phyloP scores from a whole-genome alignment of 257 asterid species.

The Anisodus acutangulus region DNA sequence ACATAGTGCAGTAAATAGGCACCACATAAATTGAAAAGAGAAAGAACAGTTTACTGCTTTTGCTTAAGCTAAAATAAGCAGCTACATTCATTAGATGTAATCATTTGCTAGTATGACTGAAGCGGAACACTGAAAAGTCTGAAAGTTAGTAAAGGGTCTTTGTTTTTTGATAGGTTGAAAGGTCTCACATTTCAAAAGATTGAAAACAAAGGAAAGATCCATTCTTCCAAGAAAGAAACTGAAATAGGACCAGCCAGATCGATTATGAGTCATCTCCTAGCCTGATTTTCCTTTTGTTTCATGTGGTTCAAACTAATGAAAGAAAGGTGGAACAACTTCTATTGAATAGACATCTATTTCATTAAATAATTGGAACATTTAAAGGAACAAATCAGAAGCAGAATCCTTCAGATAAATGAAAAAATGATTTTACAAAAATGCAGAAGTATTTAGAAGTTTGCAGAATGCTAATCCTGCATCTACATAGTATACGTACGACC shows the following conservation, averaged over 20 bases:
- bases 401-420: slow-evolving; percentile 17
- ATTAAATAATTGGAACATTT: neutral
- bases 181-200: neutral
- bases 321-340: too few species aligned
- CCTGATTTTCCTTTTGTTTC: too few species aligned
- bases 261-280: too few species aligned
- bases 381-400: neutral
- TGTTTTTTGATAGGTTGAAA: neutral
- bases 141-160: slow-evolving; percentile 3
- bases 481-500: slow-evolving; percentile 82
- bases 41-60: slow-evolving; percentile 13
- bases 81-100: slow-evolving; percentile 16
- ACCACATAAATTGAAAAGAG: neutral
- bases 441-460: neutral
- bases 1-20: neutral
- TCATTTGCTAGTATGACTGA: neutral
- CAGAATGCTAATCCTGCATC: slow-evolving; percentile 14
- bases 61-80: neutral
- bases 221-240: neutral
- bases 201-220: slow-evolving; percentile 14
- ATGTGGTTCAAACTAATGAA: too few species aligned
- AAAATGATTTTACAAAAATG: slow-evolving; percentile 6
- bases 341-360: neutral
- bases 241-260: neutral
- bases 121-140: neutral